These are phyloP conservation scores for Hyphopichia homilentoma DNA, from an alignment of 805 yeast species.

Conservation along the genomic window DNA sequence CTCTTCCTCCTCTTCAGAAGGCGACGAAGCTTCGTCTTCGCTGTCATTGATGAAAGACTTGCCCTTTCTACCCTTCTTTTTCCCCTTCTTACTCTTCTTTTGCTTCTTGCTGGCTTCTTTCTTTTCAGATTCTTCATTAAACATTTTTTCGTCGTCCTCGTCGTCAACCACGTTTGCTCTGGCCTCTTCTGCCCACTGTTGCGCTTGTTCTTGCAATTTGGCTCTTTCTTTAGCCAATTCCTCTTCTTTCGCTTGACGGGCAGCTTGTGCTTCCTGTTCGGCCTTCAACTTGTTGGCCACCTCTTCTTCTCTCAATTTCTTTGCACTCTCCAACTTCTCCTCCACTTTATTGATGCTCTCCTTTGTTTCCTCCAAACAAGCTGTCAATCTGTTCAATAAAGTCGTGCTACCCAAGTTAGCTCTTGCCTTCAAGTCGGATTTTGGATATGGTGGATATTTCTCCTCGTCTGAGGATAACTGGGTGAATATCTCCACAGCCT, in stretches of 20 bases:
- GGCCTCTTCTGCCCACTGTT: slow-evolving; percentile 44
- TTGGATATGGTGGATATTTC: slow-evolving; percentile 69
- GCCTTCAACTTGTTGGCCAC: slow-evolving; percentile 29
- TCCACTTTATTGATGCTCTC: slow-evolving; percentile 57
- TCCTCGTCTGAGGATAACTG: slow-evolving; percentile 52
- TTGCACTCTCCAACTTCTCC: slow-evolving; percentile 69
- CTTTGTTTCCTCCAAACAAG: slow-evolving; percentile 67
- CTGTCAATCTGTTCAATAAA: slow-evolving; percentile 64
- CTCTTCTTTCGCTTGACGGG: slow-evolving; percentile 44
- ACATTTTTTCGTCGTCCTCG: slow-evolving; percentile 28
- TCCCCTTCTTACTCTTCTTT: slow-evolving; percentile 22
- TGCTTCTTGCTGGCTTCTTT: slow-evolving; percentile 19
- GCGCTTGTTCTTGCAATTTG: slow-evolving; percentile 49
- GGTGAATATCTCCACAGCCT: slow-evolving; percentile 58
- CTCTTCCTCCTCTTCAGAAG: slow-evolving; percentile 12
- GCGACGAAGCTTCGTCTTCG: slow-evolving; percentile 24
- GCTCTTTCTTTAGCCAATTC: slow-evolving; percentile 44
- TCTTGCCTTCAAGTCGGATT: slow-evolving; percentile 77
- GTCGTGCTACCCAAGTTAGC: slow-evolving; percentile 83
- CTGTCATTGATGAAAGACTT: slow-evolving; percentile 32
- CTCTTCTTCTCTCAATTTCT: slow-evolving; percentile 59
- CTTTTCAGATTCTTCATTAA: slow-evolving; percentile 43
- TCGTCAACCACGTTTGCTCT: slow-evolving; percentile 34
- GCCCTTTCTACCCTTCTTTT: slow-evolving; percentile 18
- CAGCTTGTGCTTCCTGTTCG: slow-evolving; percentile 40